Conservation (phyloP, 225 moss, liverwort and hornwort species). For the Marchantia polymorpha region DNA sequence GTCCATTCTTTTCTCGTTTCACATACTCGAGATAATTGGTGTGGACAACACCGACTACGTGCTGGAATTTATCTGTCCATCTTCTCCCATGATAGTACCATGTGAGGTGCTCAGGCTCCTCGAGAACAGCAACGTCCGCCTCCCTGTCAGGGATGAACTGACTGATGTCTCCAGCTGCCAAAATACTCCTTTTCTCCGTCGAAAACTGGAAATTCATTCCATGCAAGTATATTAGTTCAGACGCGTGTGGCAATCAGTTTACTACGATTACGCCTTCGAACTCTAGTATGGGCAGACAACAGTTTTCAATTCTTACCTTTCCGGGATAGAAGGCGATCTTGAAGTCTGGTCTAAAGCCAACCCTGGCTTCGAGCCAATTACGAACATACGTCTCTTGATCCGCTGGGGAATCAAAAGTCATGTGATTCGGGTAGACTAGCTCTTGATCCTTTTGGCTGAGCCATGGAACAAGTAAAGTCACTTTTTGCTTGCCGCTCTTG, state of each 20-base stretch:
- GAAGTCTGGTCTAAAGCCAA: slow-evolving; percentile 91
- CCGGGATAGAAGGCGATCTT: slow-evolving; percentile 98
- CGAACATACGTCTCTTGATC: slow-evolving; percentile 89
- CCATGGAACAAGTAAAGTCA: slow-evolving; percentile 95
- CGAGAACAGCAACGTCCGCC: slow-evolving; percentile 93
- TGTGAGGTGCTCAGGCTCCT: slow-evolving; percentile 94
- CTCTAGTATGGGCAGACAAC: too few relatives aligned
- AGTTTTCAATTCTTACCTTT: slow-evolving; percentile 48
- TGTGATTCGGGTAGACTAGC: slow-evolving; percentile 83
- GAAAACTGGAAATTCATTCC: slow-evolving; percentile 61
- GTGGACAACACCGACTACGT: slow-evolving; percentile 95
- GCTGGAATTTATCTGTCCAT: slow-evolving; percentile 96
- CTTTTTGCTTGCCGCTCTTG: slow-evolving; percentile 82
- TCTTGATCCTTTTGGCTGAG: slow-evolving; percentile 86
- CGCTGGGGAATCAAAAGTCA: slow-evolving; percentile 88
- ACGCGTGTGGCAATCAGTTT: too few relatives aligned
- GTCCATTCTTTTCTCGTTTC: slow-evolving; percentile 80
- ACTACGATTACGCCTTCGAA: too few relatives aligned
- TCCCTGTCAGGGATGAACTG: slow-evolving; percentile 82
- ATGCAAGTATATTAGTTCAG: background rate
- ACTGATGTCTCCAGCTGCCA: slow-evolving; percentile 87
- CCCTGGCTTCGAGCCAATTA: slow-evolving; percentile 88
- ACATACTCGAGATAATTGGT: slow-evolving; percentile 97
- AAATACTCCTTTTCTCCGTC: slow-evolving; percentile 78
- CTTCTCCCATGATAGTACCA: slow-evolving; percentile 96